phyloP scores from a whole-genome alignment of 2,329 filamentous ascomycete genomes.

The Lachnellula occidentalis region DNA sequence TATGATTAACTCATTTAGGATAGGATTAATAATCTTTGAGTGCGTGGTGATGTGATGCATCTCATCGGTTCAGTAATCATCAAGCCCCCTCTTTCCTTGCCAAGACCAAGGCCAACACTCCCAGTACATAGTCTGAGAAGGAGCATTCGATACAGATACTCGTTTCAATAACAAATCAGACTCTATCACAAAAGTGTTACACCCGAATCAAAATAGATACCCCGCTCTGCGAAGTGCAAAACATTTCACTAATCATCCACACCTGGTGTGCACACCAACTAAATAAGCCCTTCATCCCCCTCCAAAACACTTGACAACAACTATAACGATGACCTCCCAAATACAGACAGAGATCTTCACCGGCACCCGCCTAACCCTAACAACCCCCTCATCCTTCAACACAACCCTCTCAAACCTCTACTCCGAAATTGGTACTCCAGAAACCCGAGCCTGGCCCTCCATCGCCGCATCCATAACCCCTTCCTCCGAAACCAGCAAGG shows the following conservation, averaged over 20 bases:
- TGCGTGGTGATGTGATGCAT: neutral
- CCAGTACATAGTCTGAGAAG: too few relatives aligned
- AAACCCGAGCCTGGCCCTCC: neutral
- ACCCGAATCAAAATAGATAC: neutral
- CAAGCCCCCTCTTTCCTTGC: neutral
- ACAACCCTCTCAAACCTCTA: slow-evolving; percentile 13
- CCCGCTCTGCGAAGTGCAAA: neutral
- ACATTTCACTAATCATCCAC: neutral
- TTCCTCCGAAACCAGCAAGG: neutral
- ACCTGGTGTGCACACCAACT: too few relatives aligned
- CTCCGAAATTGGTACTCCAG: slow-evolving; percentile 13
- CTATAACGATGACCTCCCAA: neutral
- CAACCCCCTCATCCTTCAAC: slow-evolving; percentile 7
- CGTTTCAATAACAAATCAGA: too few relatives aligned
- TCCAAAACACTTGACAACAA: neutral
- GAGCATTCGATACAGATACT: too few relatives aligned
- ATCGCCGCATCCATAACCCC: slow-evolving; percentile 6
- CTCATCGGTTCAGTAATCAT: neutral
- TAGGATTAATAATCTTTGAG: too few relatives aligned
- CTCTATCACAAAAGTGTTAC: neutral
- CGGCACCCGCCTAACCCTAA: slow-evolving; percentile 5
- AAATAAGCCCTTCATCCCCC: neutral
- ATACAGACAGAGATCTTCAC: slow-evolving; percentile 1
- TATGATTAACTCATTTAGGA: too few relatives aligned
- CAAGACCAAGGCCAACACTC: neutral